Conservation (phyloP, 2,329 filamentous ascomycete genomes). For the Tolypocladium amazonense region DNA sequence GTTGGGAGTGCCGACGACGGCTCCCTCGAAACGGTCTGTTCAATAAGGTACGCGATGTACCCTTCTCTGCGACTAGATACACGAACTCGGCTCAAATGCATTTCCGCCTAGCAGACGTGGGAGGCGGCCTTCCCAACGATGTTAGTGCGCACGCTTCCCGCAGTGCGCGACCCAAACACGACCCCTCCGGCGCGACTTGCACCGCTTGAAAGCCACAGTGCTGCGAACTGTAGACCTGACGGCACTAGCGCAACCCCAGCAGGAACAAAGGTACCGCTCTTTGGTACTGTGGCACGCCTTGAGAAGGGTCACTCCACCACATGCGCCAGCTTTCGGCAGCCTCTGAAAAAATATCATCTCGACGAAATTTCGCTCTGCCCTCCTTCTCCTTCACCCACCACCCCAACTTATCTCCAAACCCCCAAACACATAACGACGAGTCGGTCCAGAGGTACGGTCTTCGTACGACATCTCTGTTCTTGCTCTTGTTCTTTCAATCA, state of each 20-base stretch:
- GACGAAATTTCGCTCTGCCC: slow-evolving; percentile 27
- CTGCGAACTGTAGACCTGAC: neutral
- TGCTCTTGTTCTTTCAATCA: slow-evolving; percentile 39
- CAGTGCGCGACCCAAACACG: neutral
- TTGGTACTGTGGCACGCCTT: neutral
- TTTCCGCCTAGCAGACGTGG: neutral
- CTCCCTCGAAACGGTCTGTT: neutral
- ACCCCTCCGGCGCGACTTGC: neutral
- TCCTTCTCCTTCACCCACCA: slow-evolving; percentile 28
- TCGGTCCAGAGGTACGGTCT: slow-evolving; percentile 46
- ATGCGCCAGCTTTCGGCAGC: slow-evolving; percentile 3
- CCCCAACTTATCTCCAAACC: slow-evolving; percentile 36
- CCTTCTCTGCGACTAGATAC: neutral
- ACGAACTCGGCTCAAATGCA: neutral
- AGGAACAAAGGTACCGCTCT: neutral
- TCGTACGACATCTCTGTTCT: slow-evolving; percentile 51
- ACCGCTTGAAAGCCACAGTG: neutral
- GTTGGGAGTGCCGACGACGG: neutral
- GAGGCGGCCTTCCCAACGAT: neutral
- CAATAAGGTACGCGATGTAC: neutral
- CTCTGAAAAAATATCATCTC: slow-evolving; percentile 21
- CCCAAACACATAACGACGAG: slow-evolving; percentile 32
- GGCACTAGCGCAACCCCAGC: neutral
- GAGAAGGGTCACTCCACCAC: slow-evolving; percentile 10
- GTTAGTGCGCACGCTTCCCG: neutral